Evolutionary conservation across 805 yeast genomes (phyloP), one percentile per base, ranked within the genome.

Genomic region (Yueomyces sinensis): DNA sequence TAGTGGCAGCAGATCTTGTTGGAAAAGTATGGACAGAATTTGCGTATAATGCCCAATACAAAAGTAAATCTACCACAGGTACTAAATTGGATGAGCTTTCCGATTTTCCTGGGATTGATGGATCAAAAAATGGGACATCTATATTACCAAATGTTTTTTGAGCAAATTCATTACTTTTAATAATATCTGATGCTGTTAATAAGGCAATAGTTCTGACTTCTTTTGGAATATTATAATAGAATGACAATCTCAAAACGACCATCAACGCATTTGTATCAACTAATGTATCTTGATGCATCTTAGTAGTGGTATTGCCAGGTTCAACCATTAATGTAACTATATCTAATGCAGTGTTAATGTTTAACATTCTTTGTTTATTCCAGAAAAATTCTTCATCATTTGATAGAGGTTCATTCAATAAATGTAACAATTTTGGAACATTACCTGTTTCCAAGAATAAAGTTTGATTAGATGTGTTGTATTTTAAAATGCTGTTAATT

Each of bases 51-150:
- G 83, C 67, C 98, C 98, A 91, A 41, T 81, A 78, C 22, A 89
- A 49, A 33, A 91, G 61, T 0, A 93, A 84, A 20, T 68, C 64
- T 0, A 79, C 65, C 0, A 82, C 93, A 0, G 96, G 89, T 2
- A 83, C 57, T 1, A 70, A 19, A 42, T 47, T 4, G 13, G 27
- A 17, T 7, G 36, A 37, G 14, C 30, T 24, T 2, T 32, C 27
- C 4, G 41, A 44, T 11, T 46, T 41, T 23, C 41, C 41, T 0
- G 76, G 74, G 35, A 72, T 47, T 4, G 77, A 63, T 9, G 95
- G 84, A 48, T 84, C 96, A 36, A 87, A 65, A 50, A 78, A 83
- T 0, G 98, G 98, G 6, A 91, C 95, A 54, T 91, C 97, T 13
- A 89, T 76, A 36, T 74, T 75, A 1, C 84, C 66, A 45, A 89